Conservation (phyloP, 768 basidiomycete species). For the Trametes maxima region DNA sequence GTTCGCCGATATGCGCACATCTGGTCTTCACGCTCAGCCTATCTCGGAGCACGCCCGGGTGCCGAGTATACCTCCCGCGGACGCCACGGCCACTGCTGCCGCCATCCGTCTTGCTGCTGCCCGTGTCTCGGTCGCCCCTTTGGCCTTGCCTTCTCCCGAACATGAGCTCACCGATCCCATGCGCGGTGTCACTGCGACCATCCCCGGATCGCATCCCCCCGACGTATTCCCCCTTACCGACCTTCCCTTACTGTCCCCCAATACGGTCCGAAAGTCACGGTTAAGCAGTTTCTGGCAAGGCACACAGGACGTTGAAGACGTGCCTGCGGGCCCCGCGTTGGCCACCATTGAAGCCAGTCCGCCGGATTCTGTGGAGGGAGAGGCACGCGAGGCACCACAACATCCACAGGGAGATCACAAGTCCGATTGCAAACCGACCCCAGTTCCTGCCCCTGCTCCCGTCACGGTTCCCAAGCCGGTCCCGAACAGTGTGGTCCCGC, state of each 20-base stretch:
- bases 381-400: conserved; percentile 1
- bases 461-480: conserved; percentile 9
- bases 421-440: not conserved
- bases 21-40: conserved; percentile 24
- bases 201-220: conserved; percentile 61
- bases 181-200: conserved; percentile 67
- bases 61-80: conserved; percentile 40
- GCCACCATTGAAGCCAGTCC: conserved; percentile 36
- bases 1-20: conserved; percentile 46
- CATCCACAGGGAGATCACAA: not conserved
- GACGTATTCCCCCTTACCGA: conserved; percentile 32
- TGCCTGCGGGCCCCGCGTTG: conserved; percentile 17
- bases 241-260: conserved; percentile 45
- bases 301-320: conserved; percentile 63
- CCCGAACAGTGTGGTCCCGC: conserved; percentile 21
- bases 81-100: conserved; percentile 70
- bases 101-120: conserved; percentile 87
- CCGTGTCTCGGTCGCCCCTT: conserved; percentile 79
- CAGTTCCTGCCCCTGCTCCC: conserved; percentile 1
- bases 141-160: conserved; percentile 88
- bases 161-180: conserved; percentile 91
- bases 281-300: conserved; percentile 78
- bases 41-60: conserved; percentile 7
- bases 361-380: conserved; percentile 16
- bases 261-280: conserved; percentile 50